Base-by-base conservation (phyloP, 345 rosid species). In the Kernera saxatilis region DNA sequence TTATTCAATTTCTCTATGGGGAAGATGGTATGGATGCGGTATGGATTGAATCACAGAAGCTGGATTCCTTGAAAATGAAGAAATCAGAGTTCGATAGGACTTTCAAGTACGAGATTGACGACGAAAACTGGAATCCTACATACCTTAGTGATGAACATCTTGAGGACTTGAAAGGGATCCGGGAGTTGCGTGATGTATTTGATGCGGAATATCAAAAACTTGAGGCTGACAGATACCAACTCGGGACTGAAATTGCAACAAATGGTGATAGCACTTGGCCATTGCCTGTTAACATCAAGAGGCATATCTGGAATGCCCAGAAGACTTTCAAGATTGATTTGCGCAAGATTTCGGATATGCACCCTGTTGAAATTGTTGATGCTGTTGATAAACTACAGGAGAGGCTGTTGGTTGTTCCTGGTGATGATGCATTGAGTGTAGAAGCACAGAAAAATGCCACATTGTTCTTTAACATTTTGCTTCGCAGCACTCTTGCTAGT, bases 361-460 rank as follows among this genome's bases (percentile, higher is more conserved):
- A 91, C 70, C 97, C 99, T 0, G 86, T 93, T 88, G 99, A 93
- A 78, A 88, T 91, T 70, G 99, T 93, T 19, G 99, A 93, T 81
- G 88, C 88, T 66, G 90, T 93, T 64, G 97, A 93, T 83, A 91
- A 87, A 80, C 90, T 93, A 53, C 99, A 93, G 75, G 99, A 93
- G 82, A 88, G 90, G 81, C 78, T 93, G 67, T 85, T 82, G 81
- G 99, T 93, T 79, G 99, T 93, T 77, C 97, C 96, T 2, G 97
- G 99, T 23, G 86, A 84, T 5, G 99, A 93, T 80, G 83, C 81
- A 0, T 78, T 93, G 82, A 93, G 99, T 67, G 86, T 93, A 64
- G 99, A 93, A 83, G 99, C 99, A 43, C 99, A 93, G 75, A 93
- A 91, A 83, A 93, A 93, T 79, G 96, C 99, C n/a, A 93, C 99